Base-by-base conservation (phyloP, 2,329 filamentous ascomycete genomes). In the Fusarium compactum region DNA sequence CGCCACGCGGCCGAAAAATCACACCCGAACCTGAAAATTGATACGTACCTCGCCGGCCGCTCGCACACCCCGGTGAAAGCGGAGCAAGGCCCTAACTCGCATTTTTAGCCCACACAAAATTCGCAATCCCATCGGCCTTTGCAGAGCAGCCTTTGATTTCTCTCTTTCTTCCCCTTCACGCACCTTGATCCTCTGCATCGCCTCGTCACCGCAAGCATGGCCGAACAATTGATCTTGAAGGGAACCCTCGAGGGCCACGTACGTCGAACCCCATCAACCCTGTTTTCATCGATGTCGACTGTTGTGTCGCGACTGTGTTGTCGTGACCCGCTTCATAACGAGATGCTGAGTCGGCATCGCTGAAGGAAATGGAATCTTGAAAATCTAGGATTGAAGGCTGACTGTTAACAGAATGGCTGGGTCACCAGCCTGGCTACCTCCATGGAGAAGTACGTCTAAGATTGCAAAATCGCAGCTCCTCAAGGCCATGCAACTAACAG, bases 381-480 rank as follows among this genome's bases (percentile, higher is more conserved):
- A 51, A 63, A 51, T 44, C 20, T 62, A 60, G 52, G 55, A 62
- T 71, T 65, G 58, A 62, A 66, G 74, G 71, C 75, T 78, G 72
- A 78, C 74, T 65, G 45, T 58, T 65, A 53, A 74, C 78, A 90
- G 87, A 96, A 92, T 89, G 95, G 95, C 90, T 98, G 95, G 95
- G 95, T 98, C 87, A 98, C 95, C 86, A 94, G 90, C 87, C 90
- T 98, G 86, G 95, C 95, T 80, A 98, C 95, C 84, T 98, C 95
- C 80, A 92, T 98, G 87, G 95, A 98, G 92, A 98, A 98, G 94
- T 97, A 91, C 82, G 91, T 78, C 64, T 15, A 69, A 51, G 43
- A 41, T 22, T 29, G 52, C 43, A 64, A 47, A 29, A 41, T 52
- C 41, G 54, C 50, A 29, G 38, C 62, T 67, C 40, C 30, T 58